Percentiles rank a stretch among this genome's conserved stretches.
Evolutionary conservation across 768 basidiomycete genomes (phyloP).

Genomic region (Sporobolomyces roseus): DNA sequence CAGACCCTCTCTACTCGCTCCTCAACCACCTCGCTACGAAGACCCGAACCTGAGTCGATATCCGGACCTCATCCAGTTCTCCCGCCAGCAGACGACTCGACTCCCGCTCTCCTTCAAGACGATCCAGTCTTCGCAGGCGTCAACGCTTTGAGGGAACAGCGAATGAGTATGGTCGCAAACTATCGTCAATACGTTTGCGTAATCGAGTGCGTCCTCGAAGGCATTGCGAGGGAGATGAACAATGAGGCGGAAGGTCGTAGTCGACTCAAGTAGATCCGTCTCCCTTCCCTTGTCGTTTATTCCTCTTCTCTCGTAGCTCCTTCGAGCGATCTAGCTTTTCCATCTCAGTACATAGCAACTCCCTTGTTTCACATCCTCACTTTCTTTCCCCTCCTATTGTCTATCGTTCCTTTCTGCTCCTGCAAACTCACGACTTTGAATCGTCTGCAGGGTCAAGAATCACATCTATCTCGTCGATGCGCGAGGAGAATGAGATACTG

Average conservation of each 20-base stretch:
- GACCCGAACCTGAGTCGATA: slow-evolving; percentile 17
- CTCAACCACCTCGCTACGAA: slow-evolving; percentile 7
- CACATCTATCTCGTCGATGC: too few species aligned
- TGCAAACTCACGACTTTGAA: too few species aligned
- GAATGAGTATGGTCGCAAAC: slow-evolving; percentile 95
- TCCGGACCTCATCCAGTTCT: slow-evolving; percentile 8
- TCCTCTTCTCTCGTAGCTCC: too few species aligned
- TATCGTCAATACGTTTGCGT: slow-evolving; percentile 83
- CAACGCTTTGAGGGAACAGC: slow-evolving; percentile 90
- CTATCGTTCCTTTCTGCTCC: too few species aligned
- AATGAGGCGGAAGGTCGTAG: neutral
- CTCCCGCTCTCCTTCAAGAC: slow-evolving; percentile 55
- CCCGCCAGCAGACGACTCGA: neutral
- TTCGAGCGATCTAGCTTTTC: too few species aligned
- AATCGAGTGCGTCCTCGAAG: slow-evolving; percentile 33
- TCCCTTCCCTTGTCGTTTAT: too few species aligned
- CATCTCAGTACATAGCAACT: too few species aligned
- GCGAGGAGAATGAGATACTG: too few species aligned
- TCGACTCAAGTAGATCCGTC: too few species aligned
- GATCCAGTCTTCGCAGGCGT: slow-evolving; percentile 78
- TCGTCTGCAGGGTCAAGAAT: too few species aligned
- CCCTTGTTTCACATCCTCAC: too few species aligned
- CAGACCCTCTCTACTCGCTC: neutral
- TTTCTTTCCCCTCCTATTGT: too few species aligned
- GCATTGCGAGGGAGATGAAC: neutral